Evolutionary conservation across 1,139 yeast species (phyloP).

Genomic region (Taphrina pruni): DNA sequence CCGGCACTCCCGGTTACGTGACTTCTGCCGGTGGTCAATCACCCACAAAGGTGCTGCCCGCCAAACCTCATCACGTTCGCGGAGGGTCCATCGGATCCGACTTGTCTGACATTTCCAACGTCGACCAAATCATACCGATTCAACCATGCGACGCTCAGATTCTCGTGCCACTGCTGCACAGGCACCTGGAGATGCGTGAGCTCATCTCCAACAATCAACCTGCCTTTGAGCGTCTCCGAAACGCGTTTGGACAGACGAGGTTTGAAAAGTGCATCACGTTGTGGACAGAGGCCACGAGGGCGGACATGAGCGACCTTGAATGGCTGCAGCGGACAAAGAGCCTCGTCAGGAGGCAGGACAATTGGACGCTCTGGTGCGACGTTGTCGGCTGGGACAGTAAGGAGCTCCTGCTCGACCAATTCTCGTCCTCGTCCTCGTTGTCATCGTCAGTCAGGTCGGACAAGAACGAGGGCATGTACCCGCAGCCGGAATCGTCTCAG

Average conservation of each 20-base stretch:
- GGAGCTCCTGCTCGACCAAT: conserved; percentile 17
- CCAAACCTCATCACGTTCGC: conserved; percentile 36
- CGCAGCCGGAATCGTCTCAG: neutral
- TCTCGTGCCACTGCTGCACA: conserved; percentile 34
- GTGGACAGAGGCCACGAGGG: conserved; percentile 35
- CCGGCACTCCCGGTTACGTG: conserved; percentile 27
- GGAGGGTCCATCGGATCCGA: conserved; percentile 22
- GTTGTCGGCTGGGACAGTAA: conserved; percentile 34
- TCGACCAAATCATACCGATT: conserved; percentile 36
- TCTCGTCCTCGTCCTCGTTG: too few species aligned
- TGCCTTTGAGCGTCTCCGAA: conserved; percentile 4
- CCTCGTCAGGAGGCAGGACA: conserved; percentile 23
- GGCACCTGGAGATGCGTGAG: conserved; percentile 34
- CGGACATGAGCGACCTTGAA: conserved; percentile 19
- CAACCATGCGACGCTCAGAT: conserved; percentile 30
- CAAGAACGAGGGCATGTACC: neutral
- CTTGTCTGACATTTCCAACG: conserved; percentile 1
- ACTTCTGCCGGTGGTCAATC: conserved; percentile 13
- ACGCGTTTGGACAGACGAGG: conserved; percentile 10
- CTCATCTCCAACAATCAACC: conserved; percentile 22
- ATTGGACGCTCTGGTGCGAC: conserved; percentile 35
- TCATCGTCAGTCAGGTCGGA: neutral
- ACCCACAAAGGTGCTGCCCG: conserved; percentile 22
- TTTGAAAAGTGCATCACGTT: conserved; percentile 3
- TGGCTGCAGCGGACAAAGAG: conserved; percentile 31